phyloP scores from a whole-genome alignment of 2,329 filamentous ascomycete genomes.

The Dothistroma septosporum region DNA sequence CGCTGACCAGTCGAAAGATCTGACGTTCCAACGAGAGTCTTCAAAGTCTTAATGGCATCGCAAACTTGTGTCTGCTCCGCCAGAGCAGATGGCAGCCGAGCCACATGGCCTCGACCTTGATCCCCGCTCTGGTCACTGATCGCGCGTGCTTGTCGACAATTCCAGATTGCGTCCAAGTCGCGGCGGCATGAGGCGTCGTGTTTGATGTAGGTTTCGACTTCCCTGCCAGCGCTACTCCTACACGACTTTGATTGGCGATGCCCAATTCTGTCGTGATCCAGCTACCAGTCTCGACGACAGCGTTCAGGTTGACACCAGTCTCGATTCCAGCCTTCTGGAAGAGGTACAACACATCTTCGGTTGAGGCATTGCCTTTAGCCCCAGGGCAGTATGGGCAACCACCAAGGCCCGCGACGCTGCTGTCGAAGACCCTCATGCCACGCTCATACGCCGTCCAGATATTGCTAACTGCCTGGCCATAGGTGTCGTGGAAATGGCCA shows the following conservation, averaged over 20 bases:
- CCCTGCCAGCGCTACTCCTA: conserved; percentile 16
- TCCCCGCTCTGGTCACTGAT: background rate
- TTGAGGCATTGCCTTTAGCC: conserved; percentile 28
- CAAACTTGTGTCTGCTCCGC: background rate
- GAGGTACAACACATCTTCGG: conserved; percentile 28
- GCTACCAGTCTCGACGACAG: conserved; percentile 17
- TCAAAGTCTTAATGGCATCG: background rate
- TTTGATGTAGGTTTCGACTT: background rate
- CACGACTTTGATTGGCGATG: conserved; percentile 24
- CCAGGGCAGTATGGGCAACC: conserved; percentile 30
- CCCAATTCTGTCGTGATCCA: conserved; percentile 26
- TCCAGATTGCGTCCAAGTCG: background rate
- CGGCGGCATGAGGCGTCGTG: background rate
- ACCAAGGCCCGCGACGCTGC: conserved; percentile 27
- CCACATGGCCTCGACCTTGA: background rate
- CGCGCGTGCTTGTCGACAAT: background rate
- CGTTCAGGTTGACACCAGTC: conserved; percentile 25
- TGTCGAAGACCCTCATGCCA: conserved; percentile 27
- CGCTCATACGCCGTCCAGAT: conserved; percentile 21
- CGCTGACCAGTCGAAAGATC: background rate
- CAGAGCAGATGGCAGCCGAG: background rate
- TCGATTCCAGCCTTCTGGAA: conserved; percentile 22
- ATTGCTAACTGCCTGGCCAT: conserved; percentile 29
- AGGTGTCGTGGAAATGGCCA: conserved; percentile 31
- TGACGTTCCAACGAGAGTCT: background rate